A percentile compares a stretch with the other conserved stretches of the same genome.
These are phyloP conservation scores for Lentinula edodes DNA, from an alignment of 768 basidiomycete genomes.

Conservation along the genomic window DNA sequence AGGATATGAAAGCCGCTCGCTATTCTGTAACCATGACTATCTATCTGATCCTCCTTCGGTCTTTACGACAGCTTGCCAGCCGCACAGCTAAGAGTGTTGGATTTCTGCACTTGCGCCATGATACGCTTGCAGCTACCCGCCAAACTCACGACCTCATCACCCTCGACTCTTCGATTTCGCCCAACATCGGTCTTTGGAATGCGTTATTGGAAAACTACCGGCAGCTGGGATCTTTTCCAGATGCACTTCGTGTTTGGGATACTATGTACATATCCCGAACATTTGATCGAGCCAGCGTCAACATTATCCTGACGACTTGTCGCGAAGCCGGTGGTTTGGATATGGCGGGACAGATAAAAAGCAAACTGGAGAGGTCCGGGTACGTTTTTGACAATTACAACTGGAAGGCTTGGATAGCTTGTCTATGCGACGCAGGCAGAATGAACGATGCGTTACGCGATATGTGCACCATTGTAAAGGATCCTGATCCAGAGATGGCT, in stretches of 20 bases:
- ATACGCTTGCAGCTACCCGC: conserved; percentile 28
- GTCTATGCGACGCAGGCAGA: conserved; percentile 67
- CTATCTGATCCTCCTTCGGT: conserved; percentile 63
- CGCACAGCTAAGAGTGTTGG: conserved; percentile 10
- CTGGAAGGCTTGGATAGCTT: conserved; percentile 84
- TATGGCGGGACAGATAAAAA: conserved; percentile 50
- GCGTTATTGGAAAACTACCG: conserved; percentile 88
- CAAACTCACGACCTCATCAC: conserved; percentile 71
- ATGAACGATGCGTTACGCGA: conserved; percentile 63
- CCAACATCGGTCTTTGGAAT: conserved; percentile 70
- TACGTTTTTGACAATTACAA: conserved; percentile 58
- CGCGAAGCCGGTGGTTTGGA: conserved; percentile 50
- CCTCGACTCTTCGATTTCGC: conserved; percentile 72
- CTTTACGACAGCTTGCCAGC: conserved; percentile 40
- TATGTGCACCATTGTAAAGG: conserved; percentile 61
- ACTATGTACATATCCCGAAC: conserved; percentile 53
- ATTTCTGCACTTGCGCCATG: not conserved
- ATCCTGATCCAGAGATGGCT: conserved; percentile 44
- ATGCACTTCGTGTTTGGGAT: conserved; percentile 80
- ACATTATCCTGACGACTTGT: conserved; percentile 83
- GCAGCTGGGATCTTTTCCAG: conserved; percentile 63
- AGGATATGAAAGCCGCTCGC: conserved; percentile 72
- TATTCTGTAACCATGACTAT: conserved; percentile 49
- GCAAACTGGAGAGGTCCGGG: conserved; percentile 40
- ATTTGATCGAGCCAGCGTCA: conserved; percentile 62